Base-by-base conservation (phyloP, 1,284 basidiomycete species). In the Malassezia restricta region DNA sequence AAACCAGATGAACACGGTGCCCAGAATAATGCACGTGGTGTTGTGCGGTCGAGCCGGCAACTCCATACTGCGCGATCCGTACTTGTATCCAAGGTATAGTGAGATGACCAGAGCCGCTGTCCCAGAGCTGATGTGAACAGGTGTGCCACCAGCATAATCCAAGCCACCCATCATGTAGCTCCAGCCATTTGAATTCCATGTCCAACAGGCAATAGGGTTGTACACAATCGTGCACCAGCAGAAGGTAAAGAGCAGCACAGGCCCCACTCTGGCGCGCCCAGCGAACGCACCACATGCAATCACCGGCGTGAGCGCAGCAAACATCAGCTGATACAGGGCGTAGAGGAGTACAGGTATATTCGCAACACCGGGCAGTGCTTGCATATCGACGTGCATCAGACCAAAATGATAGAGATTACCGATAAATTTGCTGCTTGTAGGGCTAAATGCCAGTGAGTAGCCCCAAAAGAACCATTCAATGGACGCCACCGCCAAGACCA, bases 221-320 rank as follows among this genome's bases (percentile, higher is more conserved):
- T 95, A 95, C 31, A 94, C 90, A 57, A 95, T 75, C 3, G 91
- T 95, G 9, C 84, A 78, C 90, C 92, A 98, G 55, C 83, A 71
- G 74, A 96, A 95, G 61, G 86, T 80, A 75, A 94, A 95, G 56
- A 91, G 80, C 45, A 92, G 77, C 54, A 88, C 76, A 1, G 91
- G 92, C 0, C 87, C 88, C 8, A 96, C 79, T 14, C 84, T 83
- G 14, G 83, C 83, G 49, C 89, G 87, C 74, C 96, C 92, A 20
- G 91, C 88, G 58, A 92, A 83, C 24, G 88, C 92, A 64, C 91
- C 90, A 46, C 88, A 79, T 14, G 87, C 87, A 61, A 95, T 81
- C 43, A 77, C 76, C 28, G 74, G 72, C 30, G 79, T 87, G 68
- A 79, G 78, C 51, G 53, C 75, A 44, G 87, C 86, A 76, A 90